phyloP scores from a whole-genome alignment of 345 rosid genomes.

The Eucalyptus fibrosa region DNA sequence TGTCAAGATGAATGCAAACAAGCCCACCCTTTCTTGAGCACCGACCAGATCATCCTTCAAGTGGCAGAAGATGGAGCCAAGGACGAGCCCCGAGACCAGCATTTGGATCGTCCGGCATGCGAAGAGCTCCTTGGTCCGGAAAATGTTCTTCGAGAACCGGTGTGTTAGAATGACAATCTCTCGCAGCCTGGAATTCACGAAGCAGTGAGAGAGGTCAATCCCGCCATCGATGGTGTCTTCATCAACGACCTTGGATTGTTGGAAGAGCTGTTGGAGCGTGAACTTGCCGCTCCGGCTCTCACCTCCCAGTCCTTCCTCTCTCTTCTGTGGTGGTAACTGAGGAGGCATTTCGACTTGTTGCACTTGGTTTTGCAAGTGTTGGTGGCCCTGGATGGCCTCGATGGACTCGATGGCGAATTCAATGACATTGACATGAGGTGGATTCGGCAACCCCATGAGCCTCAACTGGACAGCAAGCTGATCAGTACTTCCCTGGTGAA shows the following conservation, averaged over 20 bases:
- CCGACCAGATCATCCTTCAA: conserved; percentile 48
- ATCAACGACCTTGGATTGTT: conserved; percentile 60
- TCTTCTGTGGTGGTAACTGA: conserved; percentile 12
- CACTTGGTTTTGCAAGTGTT: background rate
- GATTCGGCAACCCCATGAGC: conserved; percentile 49
- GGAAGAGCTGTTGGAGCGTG: conserved; percentile 83
- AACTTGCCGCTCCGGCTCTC: conserved; percentile 38
- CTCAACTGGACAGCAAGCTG: conserved; percentile 40
- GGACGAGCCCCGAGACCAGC: conserved; percentile 69
- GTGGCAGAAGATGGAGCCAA: conserved; percentile 76
- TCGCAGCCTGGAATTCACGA: conserved; percentile 51
- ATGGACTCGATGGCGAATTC: conserved; percentile 86
- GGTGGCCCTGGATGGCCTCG: conserved; percentile 26
- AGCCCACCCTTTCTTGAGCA: conserved; percentile 77
- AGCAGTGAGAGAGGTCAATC: conserved; percentile 24
- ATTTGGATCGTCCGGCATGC: conserved; percentile 76
- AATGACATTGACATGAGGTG: conserved; percentile 53
- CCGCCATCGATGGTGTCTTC: conserved; percentile 27
- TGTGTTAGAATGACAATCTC: conserved; percentile 73
- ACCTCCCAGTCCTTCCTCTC: conserved; percentile 1
- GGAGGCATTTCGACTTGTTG: conserved; percentile 7
- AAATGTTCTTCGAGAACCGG: conserved; percentile 87
- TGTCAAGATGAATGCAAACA: conserved; percentile 83
- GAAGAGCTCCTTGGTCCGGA: conserved; percentile 77
- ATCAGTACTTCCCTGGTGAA: conserved; percentile 74